Conservation (phyloP, 371 early-diverging fungal genomes). For the Nematocida ausubeli region DNA sequence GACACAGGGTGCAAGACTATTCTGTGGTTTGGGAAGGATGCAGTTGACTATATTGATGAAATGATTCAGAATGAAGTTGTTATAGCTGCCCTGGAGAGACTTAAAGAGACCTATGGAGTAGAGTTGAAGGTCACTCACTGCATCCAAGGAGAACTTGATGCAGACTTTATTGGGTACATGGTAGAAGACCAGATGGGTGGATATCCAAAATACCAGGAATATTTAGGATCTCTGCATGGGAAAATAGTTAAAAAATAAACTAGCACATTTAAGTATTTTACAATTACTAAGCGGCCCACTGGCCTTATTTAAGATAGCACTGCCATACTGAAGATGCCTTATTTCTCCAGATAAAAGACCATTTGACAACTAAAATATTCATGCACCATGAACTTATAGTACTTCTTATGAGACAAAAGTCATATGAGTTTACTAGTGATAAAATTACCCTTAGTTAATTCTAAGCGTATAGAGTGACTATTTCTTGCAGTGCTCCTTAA, state of each 20-base stretch:
- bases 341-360: too few species aligned
- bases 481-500: too few species aligned
- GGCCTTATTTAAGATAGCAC: too few species aligned
- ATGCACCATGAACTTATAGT: too few species aligned
- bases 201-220: slow-evolving; percentile 54
- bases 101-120: slow-evolving; percentile 45
- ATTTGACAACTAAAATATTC: too few species aligned
- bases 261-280: background rate
- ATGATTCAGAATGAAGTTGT: slow-evolving; percentile 20
- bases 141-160: slow-evolving; percentile 51
- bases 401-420: too few species aligned
- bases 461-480: too few species aligned
- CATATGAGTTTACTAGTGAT: too few species aligned
- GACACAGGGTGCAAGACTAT: slow-evolving; percentile 60
- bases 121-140: slow-evolving; percentile 28
- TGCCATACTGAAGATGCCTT: too few species aligned
- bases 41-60: slow-evolving; percentile 57
- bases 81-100: background rate
- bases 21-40: slow-evolving; percentile 66
- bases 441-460: too few species aligned
- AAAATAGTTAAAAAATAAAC: slow-evolving; percentile 55
- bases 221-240: slow-evolving; percentile 57
- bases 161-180: slow-evolving; percentile 60
- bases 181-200: slow-evolving; percentile 64
- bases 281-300: too few species aligned